Conservation (phyloP, 2,329 filamentous ascomycete species). For the Colletotrichum orchidophilum region DNA sequence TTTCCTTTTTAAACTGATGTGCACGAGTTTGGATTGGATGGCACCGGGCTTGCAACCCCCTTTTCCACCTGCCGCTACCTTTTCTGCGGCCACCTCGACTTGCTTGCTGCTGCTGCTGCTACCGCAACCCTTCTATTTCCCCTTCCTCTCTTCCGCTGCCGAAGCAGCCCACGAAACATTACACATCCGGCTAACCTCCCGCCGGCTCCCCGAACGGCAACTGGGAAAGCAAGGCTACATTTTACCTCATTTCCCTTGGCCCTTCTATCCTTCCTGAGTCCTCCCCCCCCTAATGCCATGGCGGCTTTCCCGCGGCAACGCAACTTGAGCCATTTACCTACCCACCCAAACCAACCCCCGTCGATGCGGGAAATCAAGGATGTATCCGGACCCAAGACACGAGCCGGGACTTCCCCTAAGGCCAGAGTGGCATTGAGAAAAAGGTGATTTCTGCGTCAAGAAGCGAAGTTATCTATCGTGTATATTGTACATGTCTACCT, state of each 20-base stretch:
- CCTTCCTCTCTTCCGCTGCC: not conserved
- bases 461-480: constrained; percentile 3
- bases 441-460: constrained; percentile 4
- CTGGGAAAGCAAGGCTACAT: not conserved
- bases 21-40: not conserved
- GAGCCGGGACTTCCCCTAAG: not conserved
- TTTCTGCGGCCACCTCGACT: too few species aligned
- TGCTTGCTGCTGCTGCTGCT: not conserved
- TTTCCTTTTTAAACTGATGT: not conserved
- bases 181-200: not conserved
- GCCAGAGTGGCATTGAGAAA: constrained; percentile 10
- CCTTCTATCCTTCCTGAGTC: too few species aligned
- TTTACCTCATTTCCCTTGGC: not conserved
- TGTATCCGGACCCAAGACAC: not conserved
- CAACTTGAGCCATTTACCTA: not conserved
- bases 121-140: not conserved
- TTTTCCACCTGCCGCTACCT: not conserved
- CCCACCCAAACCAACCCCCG: not conserved
- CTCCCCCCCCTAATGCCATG: not conserved
- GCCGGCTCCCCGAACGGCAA: not conserved
- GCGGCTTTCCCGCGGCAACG: not conserved
- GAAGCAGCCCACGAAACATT: not conserved
- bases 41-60: not conserved
- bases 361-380: not conserved
- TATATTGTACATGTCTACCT: constrained; percentile 5